These are phyloP conservation scores for Colletotrichum shisoi DNA, from an alignment of 2,329 filamentous ascomycete species.

Conservation along the genomic window DNA sequence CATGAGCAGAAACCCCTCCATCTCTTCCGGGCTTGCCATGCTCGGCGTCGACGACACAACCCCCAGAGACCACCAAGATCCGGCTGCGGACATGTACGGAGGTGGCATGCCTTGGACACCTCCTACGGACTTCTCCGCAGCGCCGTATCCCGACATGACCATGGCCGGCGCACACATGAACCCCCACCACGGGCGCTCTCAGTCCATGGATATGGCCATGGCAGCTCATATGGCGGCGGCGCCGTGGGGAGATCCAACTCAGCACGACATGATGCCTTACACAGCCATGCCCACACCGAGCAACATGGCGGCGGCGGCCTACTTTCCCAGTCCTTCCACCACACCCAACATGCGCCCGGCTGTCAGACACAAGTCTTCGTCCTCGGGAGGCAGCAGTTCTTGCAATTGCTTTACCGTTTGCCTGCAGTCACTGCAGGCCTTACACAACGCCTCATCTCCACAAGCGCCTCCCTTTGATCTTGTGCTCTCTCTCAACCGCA, in stretches of 20 bases:
- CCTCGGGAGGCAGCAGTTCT: conserved; percentile 43
- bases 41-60: conserved; percentile 46
- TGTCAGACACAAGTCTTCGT: conserved; percentile 40
- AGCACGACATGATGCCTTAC: conserved; percentile 49
- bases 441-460: conserved; percentile 56
- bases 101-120: conserved; percentile 53
- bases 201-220: conserved; percentile 50
- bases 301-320: conserved; percentile 48
- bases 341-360: conserved; percentile 49
- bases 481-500: conserved; percentile 56
- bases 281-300: conserved; percentile 49
- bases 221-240: conserved; percentile 43
- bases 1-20: conserved; percentile 48
- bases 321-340: conserved; percentile 52
- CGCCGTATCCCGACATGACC: conserved; percentile 48
- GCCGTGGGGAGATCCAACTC: conserved; percentile 44
- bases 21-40: conserved; percentile 48
- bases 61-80: conserved; percentile 39
- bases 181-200: conserved; percentile 47
- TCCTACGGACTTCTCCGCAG: conserved; percentile 48
- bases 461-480: conserved; percentile 54
- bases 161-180: conserved; percentile 43
- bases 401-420: conserved; percentile 59
- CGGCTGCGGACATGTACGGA: conserved; percentile 48
- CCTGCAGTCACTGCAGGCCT: conserved; percentile 56